A percentile compares a stretch with the other conserved stretches of the same genome.
Conservation (phyloP, 306 rosid genomes). For the Cicer pinnatifidum region DNA sequence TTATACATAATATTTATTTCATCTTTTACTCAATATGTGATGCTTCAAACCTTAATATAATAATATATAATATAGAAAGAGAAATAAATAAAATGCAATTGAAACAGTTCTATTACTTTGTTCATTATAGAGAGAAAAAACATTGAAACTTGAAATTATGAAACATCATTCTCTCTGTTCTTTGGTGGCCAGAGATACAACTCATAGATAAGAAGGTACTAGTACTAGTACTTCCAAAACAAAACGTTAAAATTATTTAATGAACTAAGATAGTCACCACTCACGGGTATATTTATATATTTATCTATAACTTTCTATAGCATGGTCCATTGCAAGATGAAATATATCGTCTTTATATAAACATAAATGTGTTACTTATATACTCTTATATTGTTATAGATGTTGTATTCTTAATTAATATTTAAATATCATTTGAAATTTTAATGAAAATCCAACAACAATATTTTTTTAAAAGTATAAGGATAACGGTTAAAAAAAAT, state of each 20-base stretch:
- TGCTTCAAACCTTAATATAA: not conserved
- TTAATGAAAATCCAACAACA: too few species aligned
- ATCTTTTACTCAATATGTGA: conserved; percentile 10
- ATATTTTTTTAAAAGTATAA: too few species aligned
- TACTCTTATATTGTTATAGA: not conserved
- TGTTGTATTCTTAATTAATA: too few species aligned
- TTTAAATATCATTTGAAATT: too few species aligned
- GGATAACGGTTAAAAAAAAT: too few species aligned
- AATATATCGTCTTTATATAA: not conserved
- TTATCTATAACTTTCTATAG: conserved; percentile 6
- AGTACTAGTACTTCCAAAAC: not conserved
- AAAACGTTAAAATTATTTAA: conserved; percentile 3
- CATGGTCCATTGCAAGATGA: not conserved
- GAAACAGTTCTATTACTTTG: too few species aligned
- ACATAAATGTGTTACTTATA: not conserved
- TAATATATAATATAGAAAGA: too few species aligned
- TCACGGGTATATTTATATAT: not conserved
- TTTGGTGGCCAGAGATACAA: not conserved
- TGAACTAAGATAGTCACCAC: not conserved
- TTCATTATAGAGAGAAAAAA: not conserved
- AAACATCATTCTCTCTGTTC: not conserved
- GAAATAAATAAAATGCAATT: too few species aligned
- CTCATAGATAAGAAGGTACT: not conserved
- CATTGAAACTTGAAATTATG: not conserved
- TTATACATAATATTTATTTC: not conserved